phyloP scores from a whole-genome alignment of 805 yeast genomes.

The Sugiyamaella lignohabitans region DNA sequence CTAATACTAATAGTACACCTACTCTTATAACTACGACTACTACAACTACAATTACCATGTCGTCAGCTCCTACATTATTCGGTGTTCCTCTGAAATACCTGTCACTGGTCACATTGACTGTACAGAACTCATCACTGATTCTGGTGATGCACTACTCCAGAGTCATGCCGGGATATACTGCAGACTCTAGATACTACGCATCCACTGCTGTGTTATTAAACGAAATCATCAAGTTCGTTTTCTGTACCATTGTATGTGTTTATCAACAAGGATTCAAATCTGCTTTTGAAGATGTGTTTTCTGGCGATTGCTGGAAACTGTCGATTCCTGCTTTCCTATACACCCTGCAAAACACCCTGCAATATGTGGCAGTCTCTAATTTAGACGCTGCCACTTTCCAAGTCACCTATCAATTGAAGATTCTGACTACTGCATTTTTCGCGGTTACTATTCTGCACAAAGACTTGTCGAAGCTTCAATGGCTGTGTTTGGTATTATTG shows the following conservation, averaged over 20 bases:
- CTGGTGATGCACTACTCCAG: slow-evolving; percentile 39
- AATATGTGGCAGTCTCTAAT: slow-evolving; percentile 38
- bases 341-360: slow-evolving; percentile 36
- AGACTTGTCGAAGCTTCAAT: slow-evolving; percentile 29
- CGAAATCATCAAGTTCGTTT: slow-evolving; percentile 33
- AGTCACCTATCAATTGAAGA: slow-evolving; percentile 39
- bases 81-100: slow-evolving; percentile 31
- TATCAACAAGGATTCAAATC: slow-evolving; percentile 22
- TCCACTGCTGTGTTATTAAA: slow-evolving; percentile 38
- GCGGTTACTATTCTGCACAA: slow-evolving; percentile 35
- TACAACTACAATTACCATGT: not conserved
- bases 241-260: slow-evolving; percentile 28
- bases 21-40: not conserved
- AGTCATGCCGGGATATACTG: slow-evolving; percentile 33
- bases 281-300: slow-evolving; percentile 29
- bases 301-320: slow-evolving; percentile 36
- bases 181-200: slow-evolving; percentile 30
- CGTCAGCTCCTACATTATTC: slow-evolving; percentile 15
- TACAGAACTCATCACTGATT: slow-evolving; percentile 36
- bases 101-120: slow-evolving; percentile 34
- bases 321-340: slow-evolving; percentile 37
- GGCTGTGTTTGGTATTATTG: slow-evolving; percentile 34
- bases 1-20: too few species aligned
- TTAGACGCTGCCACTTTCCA: slow-evolving; percentile 39
- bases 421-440: slow-evolving; percentile 38